Base-by-base conservation (phyloP, 805 yeast genomes). In the Allodekkera sacchari region DNA sequence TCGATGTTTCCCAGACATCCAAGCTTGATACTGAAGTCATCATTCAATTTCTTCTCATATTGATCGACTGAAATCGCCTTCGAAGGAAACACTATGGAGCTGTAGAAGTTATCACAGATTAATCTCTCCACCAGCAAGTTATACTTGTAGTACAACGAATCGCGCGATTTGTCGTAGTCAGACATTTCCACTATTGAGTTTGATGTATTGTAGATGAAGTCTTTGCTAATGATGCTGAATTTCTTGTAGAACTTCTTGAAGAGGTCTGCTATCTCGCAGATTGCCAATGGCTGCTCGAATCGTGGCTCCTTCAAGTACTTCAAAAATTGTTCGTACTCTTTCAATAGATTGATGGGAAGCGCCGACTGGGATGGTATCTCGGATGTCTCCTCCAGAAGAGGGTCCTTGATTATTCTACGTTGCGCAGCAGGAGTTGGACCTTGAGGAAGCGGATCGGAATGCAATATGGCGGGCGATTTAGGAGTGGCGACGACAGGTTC, bases 251-350 rank as follows among this genome's bases (percentile, higher is more conserved):
- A 57, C n/a, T 43, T 43, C 26, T 57, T 61, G 31, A 57, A 57
- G 17, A 58, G 36, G 18, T 50, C 55, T 1, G 59, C 52, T 18
- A 58, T 51, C 34, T 58, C 61, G 34, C 45, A 48, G 25, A 53
- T 44, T 9, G 60, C 58, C 27, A 57, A 41, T 0, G 63, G 60
- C 30, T 50, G 47, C n/a, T 52, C 45, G 38, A 57, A 58, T 23
- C 54, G 41, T 3, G 64, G 64, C 30, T 53, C 57, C 29, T 55
- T 52, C 16, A 58, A 43, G 25, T 47, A 58, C 28, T 44, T 48
- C 16, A 51, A 36, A 25, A 57, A 58, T 3, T 28, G 35, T 23
- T 54, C 55, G 28, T 55, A 42, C 16, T 39, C 39, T 25, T 39
- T 36, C 3, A 42, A 25, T 7, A 58, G 37, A 6, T 40, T 41